These are phyloP conservation scores for Inonotus obliquus DNA, from an alignment of 1,284 basidiomycete genomes.

Conservation along the genomic window DNA sequence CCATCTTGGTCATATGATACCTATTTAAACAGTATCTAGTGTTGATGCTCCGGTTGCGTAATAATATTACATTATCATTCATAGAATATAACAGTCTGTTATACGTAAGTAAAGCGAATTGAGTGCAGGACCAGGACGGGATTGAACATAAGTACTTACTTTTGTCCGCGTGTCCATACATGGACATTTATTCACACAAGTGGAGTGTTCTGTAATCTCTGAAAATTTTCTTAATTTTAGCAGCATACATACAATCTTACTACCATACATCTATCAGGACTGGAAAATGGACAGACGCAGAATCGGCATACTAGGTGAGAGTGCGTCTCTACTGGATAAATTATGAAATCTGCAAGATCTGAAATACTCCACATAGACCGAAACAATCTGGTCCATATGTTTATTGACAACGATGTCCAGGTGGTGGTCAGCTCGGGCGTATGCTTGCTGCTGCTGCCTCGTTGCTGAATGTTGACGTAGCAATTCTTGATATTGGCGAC, in stretches of 20 bases:
- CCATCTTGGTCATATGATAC: not conserved
- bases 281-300: constrained; percentile 49
- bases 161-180: too few species aligned
- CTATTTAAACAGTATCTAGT: not conserved
- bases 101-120: too few species aligned
- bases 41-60: too few species aligned
- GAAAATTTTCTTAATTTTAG: too few species aligned
- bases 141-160: too few species aligned
- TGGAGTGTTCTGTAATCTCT: too few species aligned
- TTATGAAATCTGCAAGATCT: not conserved
- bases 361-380: not conserved
- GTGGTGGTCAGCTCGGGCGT: constrained; percentile 96
- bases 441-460: constrained; percentile 95
- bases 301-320: constrained; percentile 62
- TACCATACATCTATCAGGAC: not conserved
- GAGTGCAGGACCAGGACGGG: too few species aligned
- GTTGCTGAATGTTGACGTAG: constrained; percentile 81
- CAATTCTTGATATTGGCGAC: constrained; percentile 83
- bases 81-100: too few species aligned
- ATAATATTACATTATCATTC: too few species aligned
- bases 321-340: constrained; percentile 34
- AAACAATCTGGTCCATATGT: not conserved
- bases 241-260: too few species aligned
- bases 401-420: constrained; percentile 36
- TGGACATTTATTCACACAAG: too few species aligned